These are phyloP conservation scores for Trichosanthes truncata DNA, from an alignment of 306 rosid species.

Conservation along the genomic window DNA sequence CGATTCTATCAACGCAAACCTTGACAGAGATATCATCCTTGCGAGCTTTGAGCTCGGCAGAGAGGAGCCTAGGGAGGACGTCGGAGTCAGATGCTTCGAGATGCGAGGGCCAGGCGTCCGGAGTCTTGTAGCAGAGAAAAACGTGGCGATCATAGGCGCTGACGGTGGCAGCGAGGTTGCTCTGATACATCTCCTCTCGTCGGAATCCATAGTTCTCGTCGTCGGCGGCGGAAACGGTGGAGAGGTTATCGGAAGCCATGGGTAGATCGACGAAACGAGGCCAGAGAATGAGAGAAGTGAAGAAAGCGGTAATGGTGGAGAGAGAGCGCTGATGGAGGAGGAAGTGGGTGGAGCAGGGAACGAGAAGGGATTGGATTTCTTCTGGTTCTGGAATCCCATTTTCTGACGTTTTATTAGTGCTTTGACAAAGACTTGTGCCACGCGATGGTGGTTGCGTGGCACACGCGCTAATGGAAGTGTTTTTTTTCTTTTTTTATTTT, in stretches of 20 bases:
- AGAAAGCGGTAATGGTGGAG: neutral
- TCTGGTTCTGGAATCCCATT: neutral
- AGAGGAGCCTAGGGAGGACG: constrained; percentile 49
- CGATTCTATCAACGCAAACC: neutral
- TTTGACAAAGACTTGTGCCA: neutral
- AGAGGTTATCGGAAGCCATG: constrained; percentile 35
- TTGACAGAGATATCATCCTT: constrained; percentile 33
- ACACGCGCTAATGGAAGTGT: neutral
- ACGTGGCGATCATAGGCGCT: constrained; percentile 80
- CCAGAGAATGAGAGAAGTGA: neutral
- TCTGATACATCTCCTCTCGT: constrained; percentile 77
- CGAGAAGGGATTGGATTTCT: constrained; percentile 7
- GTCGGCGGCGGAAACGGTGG: constrained; percentile 11
- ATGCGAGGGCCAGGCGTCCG: constrained; percentile 56
- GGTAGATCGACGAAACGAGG: neutral
- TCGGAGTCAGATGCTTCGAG: constrained; percentile 63
- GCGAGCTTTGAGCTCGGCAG: constrained; percentile 43
- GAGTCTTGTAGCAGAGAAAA: constrained; percentile 74
- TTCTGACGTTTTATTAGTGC: neutral
- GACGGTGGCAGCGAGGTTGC: constrained; percentile 55
- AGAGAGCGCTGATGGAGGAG: neutral
- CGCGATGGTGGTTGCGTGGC: neutral
- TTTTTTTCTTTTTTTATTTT: too few species aligned
- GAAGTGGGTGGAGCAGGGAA: constrained; percentile 10
- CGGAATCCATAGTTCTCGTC: constrained; percentile 56